These are phyloP conservation scores for Mesembryanthemum crystallinum DNA, from an alignment of 148 eudicot genomes.

Conservation along the genomic window DNA sequence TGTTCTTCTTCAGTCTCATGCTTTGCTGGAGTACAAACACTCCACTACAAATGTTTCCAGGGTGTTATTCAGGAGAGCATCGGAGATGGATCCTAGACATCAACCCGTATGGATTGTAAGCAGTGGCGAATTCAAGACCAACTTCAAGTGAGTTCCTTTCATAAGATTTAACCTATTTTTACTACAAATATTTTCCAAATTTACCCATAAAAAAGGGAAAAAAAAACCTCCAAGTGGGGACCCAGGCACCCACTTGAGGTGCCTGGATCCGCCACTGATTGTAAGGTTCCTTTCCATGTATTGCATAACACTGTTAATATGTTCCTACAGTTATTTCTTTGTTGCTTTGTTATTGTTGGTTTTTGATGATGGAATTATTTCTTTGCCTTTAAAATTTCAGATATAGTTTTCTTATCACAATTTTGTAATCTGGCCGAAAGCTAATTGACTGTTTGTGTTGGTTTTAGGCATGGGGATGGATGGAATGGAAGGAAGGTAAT, in stretches of 20 bases:
- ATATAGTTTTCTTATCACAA: neutral
- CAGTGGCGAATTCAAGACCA: no score
- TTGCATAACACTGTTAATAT: neutral
- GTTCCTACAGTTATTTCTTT: neutral
- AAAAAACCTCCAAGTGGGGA: no score
- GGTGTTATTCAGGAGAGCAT: slow-evolving; percentile 67
- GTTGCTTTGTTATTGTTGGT: neutral
- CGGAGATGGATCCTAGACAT: slow-evolving; percentile 78
- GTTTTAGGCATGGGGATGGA: slow-evolving; percentile 98
- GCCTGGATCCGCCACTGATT: no score
- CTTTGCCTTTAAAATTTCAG: neutral
- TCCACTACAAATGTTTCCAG: slow-evolving; percentile 77
- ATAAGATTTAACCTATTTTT: no score
- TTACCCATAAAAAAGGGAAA: no score
- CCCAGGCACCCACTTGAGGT: no score
- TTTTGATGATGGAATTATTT: neutral
- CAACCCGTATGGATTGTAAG: slow-evolving; percentile 98
- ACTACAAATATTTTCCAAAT: no score
- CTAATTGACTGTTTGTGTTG: slow-evolving; percentile 9
- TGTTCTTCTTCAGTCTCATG: slow-evolving; percentile 94
- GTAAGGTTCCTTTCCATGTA: slow-evolving; percentile 41
- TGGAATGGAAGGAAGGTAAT: slow-evolving; percentile 99
- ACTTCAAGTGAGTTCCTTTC: no score
- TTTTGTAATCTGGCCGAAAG: neutral
- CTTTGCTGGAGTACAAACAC: slow-evolving; percentile 69